phyloP scores from a whole-genome alignment of 2,329 filamentous ascomycete genomes.

The Aspergillus tubingensis region DNA sequence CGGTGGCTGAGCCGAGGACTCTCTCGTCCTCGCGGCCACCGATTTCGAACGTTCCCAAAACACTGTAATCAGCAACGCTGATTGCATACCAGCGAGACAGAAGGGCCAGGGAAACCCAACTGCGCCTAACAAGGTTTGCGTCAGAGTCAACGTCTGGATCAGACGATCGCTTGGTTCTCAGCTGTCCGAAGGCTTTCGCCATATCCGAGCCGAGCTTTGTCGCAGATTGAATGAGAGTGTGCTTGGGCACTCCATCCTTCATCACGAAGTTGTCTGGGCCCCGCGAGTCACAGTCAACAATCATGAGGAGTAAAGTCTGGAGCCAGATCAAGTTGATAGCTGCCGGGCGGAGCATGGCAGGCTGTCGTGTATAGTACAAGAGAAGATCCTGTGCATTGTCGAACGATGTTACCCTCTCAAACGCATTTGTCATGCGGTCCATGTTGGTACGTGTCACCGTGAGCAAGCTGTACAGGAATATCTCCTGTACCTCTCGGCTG shows the following conservation, averaged over 20 bases:
- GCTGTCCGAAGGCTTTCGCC: slow-evolving; percentile 42
- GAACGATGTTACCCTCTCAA: slow-evolving; percentile 40
- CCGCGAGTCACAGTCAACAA: slow-evolving; percentile 46
- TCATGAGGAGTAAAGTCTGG: slow-evolving; percentile 45
- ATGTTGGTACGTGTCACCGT: slow-evolving; percentile 42
- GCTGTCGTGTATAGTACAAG: slow-evolving; percentile 42
- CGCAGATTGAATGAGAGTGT: slow-evolving; percentile 42
- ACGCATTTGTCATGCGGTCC: slow-evolving; percentile 34
- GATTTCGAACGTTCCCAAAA: slow-evolving; percentile 41
- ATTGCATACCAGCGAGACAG: slow-evolving; percentile 46
- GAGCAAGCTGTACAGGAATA: slow-evolving; percentile 43
- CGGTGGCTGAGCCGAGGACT: slow-evolving; percentile 38
- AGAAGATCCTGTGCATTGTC: slow-evolving; percentile 45
- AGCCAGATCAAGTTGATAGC: slow-evolving; percentile 44
- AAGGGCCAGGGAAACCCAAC: slow-evolving; percentile 43
- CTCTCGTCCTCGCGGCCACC: slow-evolving; percentile 42
- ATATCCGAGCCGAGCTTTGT: slow-evolving; percentile 42
- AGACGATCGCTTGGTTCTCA: slow-evolving; percentile 36
- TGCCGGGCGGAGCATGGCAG: slow-evolving; percentile 35
- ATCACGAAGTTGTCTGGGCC: slow-evolving; percentile 45
- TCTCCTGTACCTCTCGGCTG: slow-evolving; percentile 43
- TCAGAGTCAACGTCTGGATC: slow-evolving; percentile 44
- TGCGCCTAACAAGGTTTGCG: slow-evolving; percentile 42
- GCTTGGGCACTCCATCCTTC: slow-evolving; percentile 45
- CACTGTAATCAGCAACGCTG: slow-evolving; percentile 43